phyloP scores from a whole-genome alignment of 2,329 filamentous ascomycete genomes.

The Aspergillus cejpii region DNA sequence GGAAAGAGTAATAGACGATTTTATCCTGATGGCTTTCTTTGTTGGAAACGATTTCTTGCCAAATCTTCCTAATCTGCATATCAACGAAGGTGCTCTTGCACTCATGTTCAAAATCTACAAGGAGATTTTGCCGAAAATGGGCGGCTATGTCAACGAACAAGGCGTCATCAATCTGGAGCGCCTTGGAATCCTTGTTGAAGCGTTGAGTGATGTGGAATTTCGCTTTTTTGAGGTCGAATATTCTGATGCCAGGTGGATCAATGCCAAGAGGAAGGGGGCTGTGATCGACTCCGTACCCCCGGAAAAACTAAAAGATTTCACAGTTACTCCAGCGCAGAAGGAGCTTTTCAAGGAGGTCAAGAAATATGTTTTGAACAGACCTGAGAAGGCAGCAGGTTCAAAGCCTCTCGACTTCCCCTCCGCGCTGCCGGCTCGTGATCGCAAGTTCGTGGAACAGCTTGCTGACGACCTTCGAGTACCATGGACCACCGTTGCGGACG shows the following conservation, averaged over 20 bases:
- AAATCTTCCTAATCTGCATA: slow-evolving; percentile 90
- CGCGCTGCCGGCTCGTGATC: slow-evolving; percentile 71
- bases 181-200: slow-evolving; percentile 68
- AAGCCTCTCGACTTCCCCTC: slow-evolving; percentile 65
- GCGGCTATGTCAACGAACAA: slow-evolving; percentile 93
- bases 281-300: slow-evolving; percentile 57
- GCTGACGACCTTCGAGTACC: slow-evolving; percentile 62
- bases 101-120: slow-evolving; percentile 99
- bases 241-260: slow-evolving; percentile 84
- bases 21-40: slow-evolving; percentile 99
- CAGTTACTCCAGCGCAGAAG: slow-evolving; percentile 73
- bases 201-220: slow-evolving; percentile 81
- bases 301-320: slow-evolving; percentile 56
- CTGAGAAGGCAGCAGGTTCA: slow-evolving; percentile 42
- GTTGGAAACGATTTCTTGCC: slow-evolving; percentile 98
- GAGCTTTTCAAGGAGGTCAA: slow-evolving; percentile 75
- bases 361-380: slow-evolving; percentile 68
- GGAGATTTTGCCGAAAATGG: slow-evolving; percentile 72
- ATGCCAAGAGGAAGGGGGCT: slow-evolving; percentile 69
- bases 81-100: slow-evolving; percentile 93
- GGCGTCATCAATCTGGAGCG: slow-evolving; percentile 85
- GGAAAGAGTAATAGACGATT: slow-evolving; percentile 96
- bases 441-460: slow-evolving; percentile 86
- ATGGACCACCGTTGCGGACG: slow-evolving; percentile 59
- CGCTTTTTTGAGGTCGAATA: slow-evolving; percentile 90